Evolutionary conservation across 805 yeast genomes (phyloP).

Genomic region (Pichia ethanolica): DNA sequence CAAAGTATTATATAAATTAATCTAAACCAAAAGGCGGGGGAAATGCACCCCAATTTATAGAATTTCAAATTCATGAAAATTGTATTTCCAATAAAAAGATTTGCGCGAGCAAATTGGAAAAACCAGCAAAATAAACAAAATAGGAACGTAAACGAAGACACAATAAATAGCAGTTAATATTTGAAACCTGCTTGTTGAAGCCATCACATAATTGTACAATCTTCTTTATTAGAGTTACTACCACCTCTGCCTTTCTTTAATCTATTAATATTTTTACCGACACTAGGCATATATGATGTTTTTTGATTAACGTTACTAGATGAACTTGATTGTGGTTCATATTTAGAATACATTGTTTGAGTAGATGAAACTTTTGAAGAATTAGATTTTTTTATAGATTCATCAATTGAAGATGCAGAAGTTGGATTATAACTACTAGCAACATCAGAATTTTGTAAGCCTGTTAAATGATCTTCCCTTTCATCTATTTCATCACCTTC

Average conservation of each 20-base stretch:
- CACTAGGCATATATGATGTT: conserved; percentile 5
- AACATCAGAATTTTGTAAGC: background rate
- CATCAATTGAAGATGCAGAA: background rate
- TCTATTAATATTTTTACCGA: conserved; percentile 9
- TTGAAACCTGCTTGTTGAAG: too few relatives aligned
- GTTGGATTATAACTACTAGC: background rate
- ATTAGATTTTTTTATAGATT: background rate
- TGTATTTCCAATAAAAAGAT: too few relatives aligned
- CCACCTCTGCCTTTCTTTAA: conserved; percentile 10
- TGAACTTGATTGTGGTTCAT: background rate
- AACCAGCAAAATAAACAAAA: too few relatives aligned
- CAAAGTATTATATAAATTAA: too few relatives aligned
- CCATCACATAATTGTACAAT: conserved; percentile 28
- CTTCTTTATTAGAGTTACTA: conserved; percentile 15
- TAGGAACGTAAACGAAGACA: too few relatives aligned
- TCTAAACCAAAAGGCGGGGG: too few relatives aligned
- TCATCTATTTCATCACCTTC: background rate
- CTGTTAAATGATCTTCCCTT: background rate
- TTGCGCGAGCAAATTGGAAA: too few relatives aligned
- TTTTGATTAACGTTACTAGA: background rate
- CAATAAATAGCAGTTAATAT: too few relatives aligned
- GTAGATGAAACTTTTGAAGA: background rate
- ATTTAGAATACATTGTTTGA: background rate
- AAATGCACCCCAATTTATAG: too few relatives aligned
- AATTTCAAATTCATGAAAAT: too few relatives aligned